Evolutionary conservation across 495 filamentous ascomycete species (phyloP).

Genomic region (Zalerion maritima): DNA sequence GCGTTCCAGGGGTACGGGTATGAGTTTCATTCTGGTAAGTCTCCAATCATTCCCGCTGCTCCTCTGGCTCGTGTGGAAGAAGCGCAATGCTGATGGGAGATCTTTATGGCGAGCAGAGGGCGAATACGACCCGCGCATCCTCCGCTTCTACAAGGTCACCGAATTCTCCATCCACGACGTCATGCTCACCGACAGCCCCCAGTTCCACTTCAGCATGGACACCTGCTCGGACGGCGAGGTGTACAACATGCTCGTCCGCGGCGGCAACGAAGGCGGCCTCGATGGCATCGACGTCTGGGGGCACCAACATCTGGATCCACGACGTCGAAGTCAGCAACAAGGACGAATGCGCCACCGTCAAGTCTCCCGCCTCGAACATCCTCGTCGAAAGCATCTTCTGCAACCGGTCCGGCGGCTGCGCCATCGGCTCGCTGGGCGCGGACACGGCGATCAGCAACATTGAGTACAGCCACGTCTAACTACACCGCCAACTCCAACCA

Average conservation of each 20-base stretch:
- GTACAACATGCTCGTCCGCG: slow-evolving; percentile 40
- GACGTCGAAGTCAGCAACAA: slow-evolving; percentile 42
- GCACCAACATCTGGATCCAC: slow-evolving; percentile 36
- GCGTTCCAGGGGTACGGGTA: slow-evolving; percentile 41
- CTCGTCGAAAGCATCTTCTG: slow-evolving; percentile 43
- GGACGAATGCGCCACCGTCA: slow-evolving; percentile 36
- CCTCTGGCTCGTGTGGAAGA: neutral
- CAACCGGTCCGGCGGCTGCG: slow-evolving; percentile 41
- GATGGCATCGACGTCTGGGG: slow-evolving; percentile 39
- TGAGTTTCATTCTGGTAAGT: slow-evolving; percentile 11
- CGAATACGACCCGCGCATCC: slow-evolving; percentile 4
- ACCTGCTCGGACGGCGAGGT: slow-evolving; percentile 36
- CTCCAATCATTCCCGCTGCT: too few relatives aligned
- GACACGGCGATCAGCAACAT: slow-evolving; percentile 28
- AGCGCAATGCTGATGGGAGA: neutral
- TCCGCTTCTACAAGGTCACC: slow-evolving; percentile 3
- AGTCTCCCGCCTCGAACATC: slow-evolving; percentile 34
- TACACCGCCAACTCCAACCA: slow-evolving; percentile 41
- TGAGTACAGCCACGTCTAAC: slow-evolving; percentile 34
- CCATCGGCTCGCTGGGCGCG: slow-evolving; percentile 32
- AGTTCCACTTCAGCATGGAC: slow-evolving; percentile 36
- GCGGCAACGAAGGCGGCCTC: slow-evolving; percentile 33
- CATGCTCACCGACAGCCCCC: slow-evolving; percentile 25
- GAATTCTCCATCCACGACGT: slow-evolving; percentile 40
- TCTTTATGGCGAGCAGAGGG: slow-evolving; percentile 2